Evolutionary conservation across 2,329 filamentous ascomycete species (phyloP).

Genomic region (Fusarium veterinarium): DNA sequence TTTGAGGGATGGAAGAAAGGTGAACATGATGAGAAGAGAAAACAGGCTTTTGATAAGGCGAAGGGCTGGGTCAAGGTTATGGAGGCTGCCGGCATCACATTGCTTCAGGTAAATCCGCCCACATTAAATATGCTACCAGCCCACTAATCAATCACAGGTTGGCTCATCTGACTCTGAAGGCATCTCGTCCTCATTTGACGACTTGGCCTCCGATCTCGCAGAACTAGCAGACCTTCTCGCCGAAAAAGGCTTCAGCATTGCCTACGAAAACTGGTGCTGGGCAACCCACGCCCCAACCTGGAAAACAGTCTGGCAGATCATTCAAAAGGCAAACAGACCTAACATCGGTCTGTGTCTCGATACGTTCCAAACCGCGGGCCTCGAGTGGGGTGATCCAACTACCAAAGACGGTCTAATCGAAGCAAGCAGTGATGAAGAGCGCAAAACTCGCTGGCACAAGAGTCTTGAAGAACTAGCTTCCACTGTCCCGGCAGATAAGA

Average conservation of each 20-base stretch:
- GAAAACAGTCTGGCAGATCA: conserved; percentile 77
- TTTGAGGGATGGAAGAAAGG: conserved; percentile 78
- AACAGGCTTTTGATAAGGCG: conserved; percentile 72
- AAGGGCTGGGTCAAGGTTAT: conserved; percentile 78
- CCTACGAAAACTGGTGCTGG: conserved; percentile 89
- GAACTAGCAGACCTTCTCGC: conserved; percentile 73
- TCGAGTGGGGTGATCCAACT: conserved; percentile 79
- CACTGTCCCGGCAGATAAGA: conserved; percentile 74
- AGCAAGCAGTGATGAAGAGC: conserved; percentile 52
- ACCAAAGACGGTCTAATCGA: conserved; percentile 70
- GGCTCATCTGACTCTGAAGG: conserved; percentile 71
- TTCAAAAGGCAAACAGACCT: conserved; percentile 67
- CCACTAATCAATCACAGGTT: conserved; percentile 55
- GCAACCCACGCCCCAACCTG: conserved; percentile 75
- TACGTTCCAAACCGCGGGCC: conserved; percentile 79
- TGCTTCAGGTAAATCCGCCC: conserved; percentile 49
- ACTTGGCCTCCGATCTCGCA: conserved; percentile 70
- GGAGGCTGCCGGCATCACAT: conserved; percentile 74
- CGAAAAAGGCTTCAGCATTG: conserved; percentile 67
- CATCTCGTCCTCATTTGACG: conserved; percentile 61
- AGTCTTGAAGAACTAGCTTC: conserved; percentile 67
- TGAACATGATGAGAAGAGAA: conserved; percentile 61
- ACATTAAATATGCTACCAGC: no score
- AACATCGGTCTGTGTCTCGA: conserved; percentile 83
- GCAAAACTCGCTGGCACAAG: conserved; percentile 62